Evolutionary conservation across 2,329 filamentous ascomycete genomes (phyloP).

Genomic region (Colletotrichum agaves): DNA sequence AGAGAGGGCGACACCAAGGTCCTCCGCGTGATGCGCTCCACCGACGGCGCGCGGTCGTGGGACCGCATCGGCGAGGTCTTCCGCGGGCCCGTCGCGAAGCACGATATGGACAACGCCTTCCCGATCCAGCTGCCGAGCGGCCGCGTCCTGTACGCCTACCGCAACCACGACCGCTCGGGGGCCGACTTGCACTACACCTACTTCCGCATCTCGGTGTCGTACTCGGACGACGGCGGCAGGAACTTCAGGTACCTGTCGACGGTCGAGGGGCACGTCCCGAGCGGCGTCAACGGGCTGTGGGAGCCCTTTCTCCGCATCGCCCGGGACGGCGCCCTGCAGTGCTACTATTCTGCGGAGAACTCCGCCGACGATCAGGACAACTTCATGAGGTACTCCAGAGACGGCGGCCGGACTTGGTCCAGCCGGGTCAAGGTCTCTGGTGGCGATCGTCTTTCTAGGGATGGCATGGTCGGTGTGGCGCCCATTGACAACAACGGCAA

Average conservation of each 20-base stretch:
- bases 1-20: conserved; percentile 40
- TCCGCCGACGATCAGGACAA: conserved; percentile 52
- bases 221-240: conserved; percentile 53
- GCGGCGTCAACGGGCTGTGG: conserved; percentile 52
- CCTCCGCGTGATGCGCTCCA: conserved; percentile 42
- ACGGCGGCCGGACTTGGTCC: conserved; percentile 53
- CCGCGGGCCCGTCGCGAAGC: conserved; percentile 30
- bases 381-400: conserved; percentile 50
- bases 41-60: conserved; percentile 46
- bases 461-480: conserved; percentile 59
- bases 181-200: conserved; percentile 42
- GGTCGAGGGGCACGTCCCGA: conserved; percentile 41
- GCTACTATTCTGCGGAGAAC: conserved; percentile 57
- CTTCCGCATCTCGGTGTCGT: conserved; percentile 55
- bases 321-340: conserved; percentile 51
- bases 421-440: conserved; percentile 49
- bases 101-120: conserved; percentile 49
- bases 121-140: conserved; percentile 49
- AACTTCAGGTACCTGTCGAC: conserved; percentile 49
- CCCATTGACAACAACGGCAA: conserved; percentile 42
- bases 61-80: conserved; percentile 41
- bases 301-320: conserved; percentile 57
- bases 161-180: conserved; percentile 47
- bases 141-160: conserved; percentile 49
- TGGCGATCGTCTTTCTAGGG: conserved; percentile 46